Conservation (phyloP, 805 yeast species). For the Kluyveromyces starmeri region DNA sequence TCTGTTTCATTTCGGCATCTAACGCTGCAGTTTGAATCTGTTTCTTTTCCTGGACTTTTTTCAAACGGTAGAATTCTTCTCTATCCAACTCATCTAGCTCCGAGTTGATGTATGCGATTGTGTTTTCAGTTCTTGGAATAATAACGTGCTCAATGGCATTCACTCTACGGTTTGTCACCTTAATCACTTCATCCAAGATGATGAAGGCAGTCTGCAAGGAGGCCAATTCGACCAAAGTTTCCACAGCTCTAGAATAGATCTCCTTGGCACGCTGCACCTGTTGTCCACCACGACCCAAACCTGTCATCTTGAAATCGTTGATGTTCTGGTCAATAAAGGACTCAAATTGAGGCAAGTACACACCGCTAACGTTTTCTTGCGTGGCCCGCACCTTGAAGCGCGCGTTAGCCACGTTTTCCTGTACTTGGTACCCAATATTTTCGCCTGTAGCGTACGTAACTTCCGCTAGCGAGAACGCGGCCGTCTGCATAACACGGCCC, state of each 20-base stretch:
- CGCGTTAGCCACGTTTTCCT: slow-evolving; percentile 85
- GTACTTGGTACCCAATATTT: slow-evolving; percentile 90
- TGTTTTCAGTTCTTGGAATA: slow-evolving; percentile 95
- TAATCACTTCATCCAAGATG: slow-evolving; percentile 93
- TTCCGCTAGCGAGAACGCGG: slow-evolving; percentile 94
- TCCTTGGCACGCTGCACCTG: slow-evolving; percentile 91
- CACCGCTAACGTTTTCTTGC: slow-evolving; percentile 96
- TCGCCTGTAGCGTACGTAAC: slow-evolving; percentile 97
- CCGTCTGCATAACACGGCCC: slow-evolving; percentile 98
- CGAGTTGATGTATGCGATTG: slow-evolving; percentile 83
- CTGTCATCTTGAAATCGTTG: slow-evolving; percentile 93
- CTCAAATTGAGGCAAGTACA: slow-evolving; percentile 86
- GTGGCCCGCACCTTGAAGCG: slow-evolving; percentile 84
- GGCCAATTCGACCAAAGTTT: slow-evolving; percentile 90
- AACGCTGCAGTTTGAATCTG: slow-evolving; percentile 65
- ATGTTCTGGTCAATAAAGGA: slow-evolving; percentile 72
- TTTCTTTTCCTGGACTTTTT: slow-evolving; percentile 93
- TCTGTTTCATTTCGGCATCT: slow-evolving; percentile 41
- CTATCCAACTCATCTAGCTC: slow-evolving; percentile 96
- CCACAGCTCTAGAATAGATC: slow-evolving; percentile 94
- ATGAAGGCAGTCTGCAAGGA: slow-evolving; percentile 95
- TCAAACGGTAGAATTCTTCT: slow-evolving; percentile 94
- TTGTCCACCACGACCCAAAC: slow-evolving; percentile 97
- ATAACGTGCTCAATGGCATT: slow-evolving; percentile 98
- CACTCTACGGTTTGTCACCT: slow-evolving; percentile 96